Base-by-base conservation (phyloP, 208 protist species). In the Zelonia costaricensis region DNA sequence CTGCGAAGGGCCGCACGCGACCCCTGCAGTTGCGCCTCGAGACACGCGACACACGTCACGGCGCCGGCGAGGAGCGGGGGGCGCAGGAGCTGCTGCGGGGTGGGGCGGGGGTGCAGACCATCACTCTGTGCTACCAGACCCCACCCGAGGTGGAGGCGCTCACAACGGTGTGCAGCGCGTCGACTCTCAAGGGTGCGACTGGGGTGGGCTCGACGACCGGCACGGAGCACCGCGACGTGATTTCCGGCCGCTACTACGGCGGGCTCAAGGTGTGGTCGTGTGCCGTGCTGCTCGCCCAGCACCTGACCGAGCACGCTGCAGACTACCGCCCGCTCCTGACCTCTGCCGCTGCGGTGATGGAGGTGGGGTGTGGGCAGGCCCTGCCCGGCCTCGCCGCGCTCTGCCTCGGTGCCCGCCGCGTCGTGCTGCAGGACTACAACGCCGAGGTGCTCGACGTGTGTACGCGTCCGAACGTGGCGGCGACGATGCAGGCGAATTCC, bases 241-340 rank as follows among this genome's bases (percentile, higher is more conserved):
- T 96, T 58, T 84, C 88, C 1, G 91, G 91, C 3, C 73, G 68
- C 27, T 96, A 96, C 69, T 94, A 94, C 62, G 91, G 91, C 16
- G 86, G 91, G 2, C 75, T 96, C 3, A 96, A 92, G 53, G 83
- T 96, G 39, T 96, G 91, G 87, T 96, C 91, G 28, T 96, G 91
- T 66, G 86, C 90, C 13, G 67, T 78, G 1, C 61, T 85, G 64
- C 76, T 88, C 28, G 67, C 57, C 4, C 51, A 72, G 28, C 89
- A 88, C 70, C 72, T 96, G 16, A 53, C 71, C 43, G 47, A 56
- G 30, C 79, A 91, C 59, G 62, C 53, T 4, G 43, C 22, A n/a
- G 42, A 68, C 6, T 86, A 76, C 45, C 51, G 38, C 15, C 20
- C 51, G 45, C 33, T 69, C 43, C 47, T 60, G 13, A 20, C 38